phyloP scores from a whole-genome alignment of 257 asterid genomes.

The Paulownia fortunei region DNA sequence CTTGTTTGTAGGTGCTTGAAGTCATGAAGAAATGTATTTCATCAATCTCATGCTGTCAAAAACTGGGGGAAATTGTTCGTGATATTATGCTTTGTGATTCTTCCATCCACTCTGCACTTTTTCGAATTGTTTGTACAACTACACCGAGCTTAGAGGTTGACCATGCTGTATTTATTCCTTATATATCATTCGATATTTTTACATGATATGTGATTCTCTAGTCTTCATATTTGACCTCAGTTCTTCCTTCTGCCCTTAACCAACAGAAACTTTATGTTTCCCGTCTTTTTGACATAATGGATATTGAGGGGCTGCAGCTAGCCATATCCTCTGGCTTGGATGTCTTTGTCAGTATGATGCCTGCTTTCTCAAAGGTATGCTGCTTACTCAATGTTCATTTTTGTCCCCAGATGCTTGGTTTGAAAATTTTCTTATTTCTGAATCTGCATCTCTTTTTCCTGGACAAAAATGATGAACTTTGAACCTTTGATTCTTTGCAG shows the following conservation, averaged over 20 bases:
- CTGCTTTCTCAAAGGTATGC: slow-evolving; percentile 69
- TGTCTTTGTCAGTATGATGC: slow-evolving; percentile 67
- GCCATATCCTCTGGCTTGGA: slow-evolving; percentile 78
- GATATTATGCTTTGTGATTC: slow-evolving; percentile 77
- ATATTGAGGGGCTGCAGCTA: slow-evolving; percentile 83
- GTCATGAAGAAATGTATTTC: slow-evolving; percentile 74
- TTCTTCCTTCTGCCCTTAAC: slow-evolving; percentile 18
- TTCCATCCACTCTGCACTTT: slow-evolving; percentile 79
- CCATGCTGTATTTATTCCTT: slow-evolving; percentile 30
- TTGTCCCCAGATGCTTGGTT: slow-evolving; percentile 9
- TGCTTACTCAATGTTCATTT: slow-evolving; percentile 26
- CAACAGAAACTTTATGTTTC: slow-evolving; percentile 74
- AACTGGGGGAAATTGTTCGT: slow-evolving; percentile 62
- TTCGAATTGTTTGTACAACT: slow-evolving; percentile 85
- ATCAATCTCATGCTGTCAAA: slow-evolving; percentile 50
- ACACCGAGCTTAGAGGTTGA: slow-evolving; percentile 79
- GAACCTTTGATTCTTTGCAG: slow-evolving; percentile 1
- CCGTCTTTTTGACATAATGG: slow-evolving; percentile 73
- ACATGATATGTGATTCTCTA: slow-evolving; percentile 5
- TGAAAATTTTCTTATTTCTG: neutral
- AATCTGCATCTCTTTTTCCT: slow-evolving; percentile 6
- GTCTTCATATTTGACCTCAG: slow-evolving; percentile 35
- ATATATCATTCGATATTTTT: neutral
- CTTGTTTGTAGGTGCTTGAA: slow-evolving; percentile 71
- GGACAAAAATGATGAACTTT: neutral